Evolutionary conservation across 768 basidiomycete genomes (phyloP), one percentile per base, ranked within the genome.

Genomic region (Leccinellum albellum): DNA sequence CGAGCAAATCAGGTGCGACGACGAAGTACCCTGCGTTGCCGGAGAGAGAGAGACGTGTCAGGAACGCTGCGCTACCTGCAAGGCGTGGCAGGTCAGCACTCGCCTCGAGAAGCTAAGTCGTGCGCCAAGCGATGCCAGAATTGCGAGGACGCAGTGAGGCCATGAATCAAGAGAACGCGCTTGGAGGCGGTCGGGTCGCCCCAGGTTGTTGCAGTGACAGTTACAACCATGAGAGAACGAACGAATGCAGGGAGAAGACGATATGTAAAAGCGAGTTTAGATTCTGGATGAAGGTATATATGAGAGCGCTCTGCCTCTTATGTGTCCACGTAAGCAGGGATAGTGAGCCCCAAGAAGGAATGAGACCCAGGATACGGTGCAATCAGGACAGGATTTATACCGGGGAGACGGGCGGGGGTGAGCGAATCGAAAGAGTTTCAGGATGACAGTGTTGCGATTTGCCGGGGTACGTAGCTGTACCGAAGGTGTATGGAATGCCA

Each of bases 1-100:
- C 66, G 31, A 68, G 62, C 1, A 64, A 33, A 46, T 66, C 62
- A 4, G 68, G 68, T n/a, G 68, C 68, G 0, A 26, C 56, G 35
- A 68, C 68, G 20, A 60, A 56, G 21, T 61, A 70, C 33, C 66
- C 69, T 70, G 55, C 21, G 46, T n/a, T 28, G 45, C 17, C 4
- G 3, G 14, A 6, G 4, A 24, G 14, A 37, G n/a, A 45, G 12
- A 17, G 21, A 24, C 15, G 3, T 46, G 45, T 24, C 45, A 17
- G 40, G 40, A 12, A 42, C 20, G 40, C n/a, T 42, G 40, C 8
- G 7, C 17, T 35, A 15, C 33, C 14, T 33, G 6, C 33, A 15
- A 33, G 5, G 33, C n/a, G 20, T 42, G 20, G 20, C n/a, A 20
- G n/a, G 20, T 42, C 20, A 20, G n/a, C 40, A n/a, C 53, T 50